Base-by-base conservation (phyloP, 2,329 filamentous ascomycete genomes). In the Ophiostoma australiae region DNA sequence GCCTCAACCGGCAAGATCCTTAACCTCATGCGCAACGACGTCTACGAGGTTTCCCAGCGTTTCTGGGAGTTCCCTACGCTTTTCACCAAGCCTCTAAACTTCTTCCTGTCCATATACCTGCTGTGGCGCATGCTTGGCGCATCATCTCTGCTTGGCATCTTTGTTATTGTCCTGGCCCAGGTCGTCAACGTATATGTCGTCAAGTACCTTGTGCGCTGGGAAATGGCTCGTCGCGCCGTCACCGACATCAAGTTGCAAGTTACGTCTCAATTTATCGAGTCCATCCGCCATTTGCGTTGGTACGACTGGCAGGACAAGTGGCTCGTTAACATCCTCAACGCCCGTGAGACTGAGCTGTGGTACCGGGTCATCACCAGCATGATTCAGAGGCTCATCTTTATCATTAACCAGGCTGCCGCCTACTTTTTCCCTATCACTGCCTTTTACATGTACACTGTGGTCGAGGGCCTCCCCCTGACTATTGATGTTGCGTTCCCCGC, bases 1-100 rank as follows among this genome's bases (percentile, higher is more conserved):
- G 92, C 93, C 0, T 93, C 91, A 0, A 94, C 94, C 80, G 93
- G 93, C 8, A 97, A 97, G 77, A 95, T 97, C 69, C 85, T 97
- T 73, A 97, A 97, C 76, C 80, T 97, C 1, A 91, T 97, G 83
- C 89, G 92, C 68, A 89, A 86, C 72, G 92, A 95, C 77, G 91
- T 91, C 0, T 95, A 94, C 76, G 91, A 94, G 77, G 87, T 94
- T 55, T 87, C 92, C 2, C 92, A 94, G 76, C 82, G 91, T 63
- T 95, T 97, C 76, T 97, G 93, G 93, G 93, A 97, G 72, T 91
- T 95, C 69, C 86, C 91, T 1, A 83, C 84, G n/a, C 81, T 97
- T 1, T 81, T 96, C 58, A 89, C 89, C 3, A 91, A 91, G 73
- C 93, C 93, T 0, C 79, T 95, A 20, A 91, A 90, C 72, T 85